Base-by-base conservation (phyloP, 2,329 filamentous ascomycete species). In the Curvularia verruculosa region DNA sequence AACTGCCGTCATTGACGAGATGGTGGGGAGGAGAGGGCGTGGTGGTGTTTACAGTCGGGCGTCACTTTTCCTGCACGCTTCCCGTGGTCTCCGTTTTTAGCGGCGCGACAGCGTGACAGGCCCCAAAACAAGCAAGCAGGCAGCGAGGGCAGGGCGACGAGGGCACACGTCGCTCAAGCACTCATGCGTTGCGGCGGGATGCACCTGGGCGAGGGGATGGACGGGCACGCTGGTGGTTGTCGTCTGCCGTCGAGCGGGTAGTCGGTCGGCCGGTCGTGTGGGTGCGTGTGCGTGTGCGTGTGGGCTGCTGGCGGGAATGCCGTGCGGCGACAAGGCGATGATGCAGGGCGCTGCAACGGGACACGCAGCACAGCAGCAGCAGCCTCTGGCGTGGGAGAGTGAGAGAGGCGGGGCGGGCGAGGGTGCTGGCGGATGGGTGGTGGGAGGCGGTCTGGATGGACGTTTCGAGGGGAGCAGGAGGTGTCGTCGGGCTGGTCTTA, bases 1-100 rank as follows among this genome's bases (percentile, higher is more conserved):
- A 73, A 89, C 86, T 72, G 86, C 86, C 81, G 86, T 88, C 85
- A 88, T 88, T 70, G 68, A 65, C 72, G 63, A 66, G 47, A 61
- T 65, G 59, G 64, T 52, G 60, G 57, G 63, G 61, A 57, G 51
- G 59, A 62, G 40, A 60, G 59, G 61, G 54, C 55, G 65, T 54
- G 58, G 58, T 54, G 47, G 60, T 54, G 57, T 57, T 65, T 51
- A 59, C 56, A 49, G 61, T 53, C 53, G 52, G 54, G 56, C 61
- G 64, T 66, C 65, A 66, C 65, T 69, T 68, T 68, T 70, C 48
- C 60, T 49, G 57, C 58, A 57, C 56, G 54, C 50, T 58, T 61
- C 59, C 66, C 66, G 70, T 68, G 59, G 61, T 65, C 60, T 65
- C 60, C 60, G 63, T 61, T 58, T 56, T 67, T 67, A 65, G 71